Conservation (phyloP, 176 grass and related monocot genomes). For the Oryza longistaminata region DNA sequence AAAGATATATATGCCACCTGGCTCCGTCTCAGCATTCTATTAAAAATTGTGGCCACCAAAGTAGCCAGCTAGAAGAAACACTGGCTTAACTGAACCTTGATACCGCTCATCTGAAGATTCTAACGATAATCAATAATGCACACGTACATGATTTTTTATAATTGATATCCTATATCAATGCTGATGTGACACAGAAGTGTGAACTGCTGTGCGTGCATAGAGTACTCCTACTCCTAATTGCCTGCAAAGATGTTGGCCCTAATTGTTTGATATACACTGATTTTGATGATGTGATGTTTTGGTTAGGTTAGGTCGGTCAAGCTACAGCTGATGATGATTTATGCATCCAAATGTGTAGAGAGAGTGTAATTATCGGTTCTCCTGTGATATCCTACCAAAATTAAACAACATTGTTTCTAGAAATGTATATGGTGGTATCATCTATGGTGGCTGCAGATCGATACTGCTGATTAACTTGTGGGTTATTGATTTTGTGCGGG, state of each 20-base stretch:
- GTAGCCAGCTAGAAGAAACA: neutral
- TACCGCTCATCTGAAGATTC: neutral
- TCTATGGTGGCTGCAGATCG: neutral
- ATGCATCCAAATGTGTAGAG: neutral
- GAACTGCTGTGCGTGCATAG: neutral
- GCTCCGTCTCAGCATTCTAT: neutral
- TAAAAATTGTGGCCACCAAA: neutral
- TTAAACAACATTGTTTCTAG: neutral
- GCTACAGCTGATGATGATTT: neutral
- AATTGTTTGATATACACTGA: neutral
- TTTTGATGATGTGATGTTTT: neutral
- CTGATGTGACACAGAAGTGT: neutral
- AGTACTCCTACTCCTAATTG: too few relatives aligned
- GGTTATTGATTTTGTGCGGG: neutral
- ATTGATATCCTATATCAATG: neutral
- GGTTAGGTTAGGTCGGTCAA: neutral
- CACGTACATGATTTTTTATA: neutral
- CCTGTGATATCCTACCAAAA: neutral
- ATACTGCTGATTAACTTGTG: neutral
- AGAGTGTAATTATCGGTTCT: neutral
- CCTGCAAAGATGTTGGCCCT: neutral
- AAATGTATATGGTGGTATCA: neutral
- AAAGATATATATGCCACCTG: neutral
- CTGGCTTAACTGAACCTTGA: neutral
- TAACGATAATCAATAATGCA: neutral